Base-by-base conservation (phyloP, 2,329 filamentous ascomycete genomes). In the Fusarium sambucinum region DNA sequence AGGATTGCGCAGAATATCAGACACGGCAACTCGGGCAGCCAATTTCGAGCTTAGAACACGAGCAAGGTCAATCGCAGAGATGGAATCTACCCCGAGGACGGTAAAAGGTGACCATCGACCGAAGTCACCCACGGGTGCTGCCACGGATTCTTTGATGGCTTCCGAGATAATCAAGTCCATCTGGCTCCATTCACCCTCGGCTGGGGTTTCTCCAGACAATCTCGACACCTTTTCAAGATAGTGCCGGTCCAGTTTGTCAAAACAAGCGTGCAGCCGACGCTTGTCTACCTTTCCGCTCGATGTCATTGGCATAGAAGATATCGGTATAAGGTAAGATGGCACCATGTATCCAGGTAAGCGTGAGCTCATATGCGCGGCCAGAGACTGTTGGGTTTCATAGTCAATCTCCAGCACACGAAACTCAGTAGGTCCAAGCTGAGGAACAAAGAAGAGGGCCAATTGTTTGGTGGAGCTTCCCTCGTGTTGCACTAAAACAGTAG, bases 21-120 rank as follows among this genome's bases (percentile, higher is more conserved):
- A 93, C 10, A 96, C 87, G 13, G 90, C 82, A 4, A 93, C 75
- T 25, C 85, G 81, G 8, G 72, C 78, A 2, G 81, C 75, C 2
- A 87, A 77, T 0, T 74, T 65, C 3, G 79, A 71, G 52, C 84
- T 83, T 0, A 97, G 75, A 17, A 77, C 74, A 55, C 84, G 87
- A 1, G 91, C 86, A 11, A 96, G 78, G 1, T 86, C 80, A 66
- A 97, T 96, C 0, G 92, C 92, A 10, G 90, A 91, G 27, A 97
- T 88, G 0, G 94, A 97, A 75, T 97, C 93, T 8, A 97, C 77
- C 0, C 94, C 94, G 4, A 97, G 77, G n/a, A 85, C 87, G 56
- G 91, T 89, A 63, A 97, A 91, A 0, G 93, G 93, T 0, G 89
- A 90, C 79, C 89, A 89, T 32, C 86, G 86, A 12, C 78, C 80